Conservation (phyloP, 805 yeast species). For the Diddensiella caesifluorescens region DNA sequence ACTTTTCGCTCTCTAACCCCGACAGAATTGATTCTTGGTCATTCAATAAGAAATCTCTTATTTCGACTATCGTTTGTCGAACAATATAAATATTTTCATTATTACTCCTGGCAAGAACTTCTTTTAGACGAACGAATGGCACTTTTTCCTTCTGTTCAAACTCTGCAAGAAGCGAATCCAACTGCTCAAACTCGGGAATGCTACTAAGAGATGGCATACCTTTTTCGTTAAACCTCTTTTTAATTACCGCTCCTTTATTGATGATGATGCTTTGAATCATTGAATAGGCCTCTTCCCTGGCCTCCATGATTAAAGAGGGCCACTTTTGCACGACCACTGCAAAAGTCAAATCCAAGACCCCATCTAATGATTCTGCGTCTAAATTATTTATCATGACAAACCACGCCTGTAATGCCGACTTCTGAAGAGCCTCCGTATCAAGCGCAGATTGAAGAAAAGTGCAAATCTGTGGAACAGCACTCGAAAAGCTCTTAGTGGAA, state of each 20-base stretch:
- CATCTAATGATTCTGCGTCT: constrained; percentile 50
- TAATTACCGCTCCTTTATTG: constrained; percentile 18
- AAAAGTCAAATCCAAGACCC: constrained; percentile 67
- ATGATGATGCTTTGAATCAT: constrained; percentile 39
- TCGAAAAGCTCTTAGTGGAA: constrained; percentile 49
- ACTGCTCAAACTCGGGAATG: constrained; percentile 11
- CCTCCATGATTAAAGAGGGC: constrained; percentile 43
- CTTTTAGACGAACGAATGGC: constrained; percentile 9
- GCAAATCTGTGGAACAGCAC: constrained; percentile 78
- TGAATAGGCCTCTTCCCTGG: constrained; percentile 47
- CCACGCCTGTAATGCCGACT: constrained; percentile 65
- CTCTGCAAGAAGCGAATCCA: constrained; percentile 4
- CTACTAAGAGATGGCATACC: constrained; percentile 20
- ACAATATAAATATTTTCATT: constrained; percentile 69
- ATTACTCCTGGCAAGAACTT: constrained; percentile 49
- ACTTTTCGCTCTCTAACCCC: constrained; percentile 10
- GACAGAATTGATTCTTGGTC: constrained; percentile 20
- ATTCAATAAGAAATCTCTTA: constrained; percentile 43
- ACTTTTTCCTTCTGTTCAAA: constrained; percentile 2
- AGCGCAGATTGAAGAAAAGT: constrained; percentile 79
- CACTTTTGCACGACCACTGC: constrained; percentile 71
- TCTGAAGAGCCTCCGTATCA: constrained; percentile 55
- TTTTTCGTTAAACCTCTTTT: constrained; percentile 10
- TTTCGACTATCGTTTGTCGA: constrained; percentile 62
- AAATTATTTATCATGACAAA: constrained; percentile 52